Evolutionary conservation across 2,329 filamentous ascomycete species (phyloP), one percentile per base, ranked within the genome.

Genomic region (Byssothecium circinans): DNA sequence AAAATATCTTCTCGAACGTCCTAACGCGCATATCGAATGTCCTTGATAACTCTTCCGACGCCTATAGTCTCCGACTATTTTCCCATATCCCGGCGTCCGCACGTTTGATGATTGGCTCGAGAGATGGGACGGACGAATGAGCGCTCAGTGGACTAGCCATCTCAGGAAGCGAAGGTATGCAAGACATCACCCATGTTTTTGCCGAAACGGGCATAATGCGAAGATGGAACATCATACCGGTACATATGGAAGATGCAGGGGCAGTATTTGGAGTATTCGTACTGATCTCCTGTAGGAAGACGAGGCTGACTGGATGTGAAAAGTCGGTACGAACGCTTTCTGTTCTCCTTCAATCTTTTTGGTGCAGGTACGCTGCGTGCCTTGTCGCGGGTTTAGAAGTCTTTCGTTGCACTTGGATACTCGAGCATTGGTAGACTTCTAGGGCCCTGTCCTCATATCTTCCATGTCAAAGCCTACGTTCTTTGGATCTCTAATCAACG

Each of bases 151-250:
- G 33, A 25, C 42, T 50, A 43, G 35, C 42, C 35, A 40, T 47
- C 30, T 40, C 43, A 44, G 19, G 48, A 50, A 40, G 48, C 43
- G 48, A 50, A 18, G 15, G 14, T 34, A 44, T 50, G 43, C 40
- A 39, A 47, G 46, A 47, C 43, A 19, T n/a, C n/a, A n/a, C n/a
- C n/a, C n/a, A n/a, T n/a, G n/a, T n/a, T 46, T 33, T 37, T 39
- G 36, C 48, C 48, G 29, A 23, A 47, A 43, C 29, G 29, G 48
- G 48, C 43, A 43, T 42, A 50, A 50, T 50, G 27, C 30, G n/a
- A 25, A 19, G 11, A 19, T 20, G 22, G 17, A 20, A 20, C 15
- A 18, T 11, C 7, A 23, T 10, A 14, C 10, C 19, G 19, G 33
- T 33, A 7, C 17, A 20, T 18, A 23, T 14, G 10, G 36, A 23